Base-by-base conservation (phyloP, 2,329 filamentous ascomycete species). In the Verticillium albo-atrum region DNA sequence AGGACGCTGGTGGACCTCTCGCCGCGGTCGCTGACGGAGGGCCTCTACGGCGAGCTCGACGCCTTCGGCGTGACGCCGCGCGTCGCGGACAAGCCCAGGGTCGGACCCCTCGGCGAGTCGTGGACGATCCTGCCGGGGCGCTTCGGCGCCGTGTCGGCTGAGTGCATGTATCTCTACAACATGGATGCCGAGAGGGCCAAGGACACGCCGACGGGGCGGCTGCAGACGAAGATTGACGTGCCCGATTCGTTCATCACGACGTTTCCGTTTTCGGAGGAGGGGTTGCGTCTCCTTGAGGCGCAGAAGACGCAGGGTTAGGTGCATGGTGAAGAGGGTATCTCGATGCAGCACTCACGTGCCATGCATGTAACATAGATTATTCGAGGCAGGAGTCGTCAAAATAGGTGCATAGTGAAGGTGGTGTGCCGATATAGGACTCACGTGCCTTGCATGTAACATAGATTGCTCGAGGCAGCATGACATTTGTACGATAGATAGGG, bases 131-230 rank as follows among this genome's bases (percentile, higher is more conserved):
- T 71, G 4, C 64, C 62, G 3, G 72, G 72, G 27, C 77, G 81
- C 59, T 91, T 91, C 68, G 88, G 88, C 25, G 86, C 82, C 10
- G 73, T 89, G 20, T 87, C 88, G 0, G 81, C 84, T 56, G 74
- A 80, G 17, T 88, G 87, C 5, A 68, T 89, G 17, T 88, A 82
- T 63, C 59, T 87, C n/a, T 71, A 73, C 2, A 67, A 67, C 37
- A 20, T 32, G 32, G 15, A 35, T n/a, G n/a, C 35, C 53, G 55
- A 15, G 53, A 25, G 7, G 20, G 34, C 12, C 7, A 17, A 2
- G 42, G n/a, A 15, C 23, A 6, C 27, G 42, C 34, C 3, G 32
- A 17, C 9, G 20, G n/a, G 4, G 5, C n/a, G 17, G 7, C 2
- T 23, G 5, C n/a, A 69, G 26, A 78, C 78, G 4, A 83, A 79